Percentiles rank a stretch among this genome's conserved stretches.
Evolutionary conservation across 495 filamentous ascomycete genomes (phyloP).

Genomic region (Podospora fimiseda): DNA sequence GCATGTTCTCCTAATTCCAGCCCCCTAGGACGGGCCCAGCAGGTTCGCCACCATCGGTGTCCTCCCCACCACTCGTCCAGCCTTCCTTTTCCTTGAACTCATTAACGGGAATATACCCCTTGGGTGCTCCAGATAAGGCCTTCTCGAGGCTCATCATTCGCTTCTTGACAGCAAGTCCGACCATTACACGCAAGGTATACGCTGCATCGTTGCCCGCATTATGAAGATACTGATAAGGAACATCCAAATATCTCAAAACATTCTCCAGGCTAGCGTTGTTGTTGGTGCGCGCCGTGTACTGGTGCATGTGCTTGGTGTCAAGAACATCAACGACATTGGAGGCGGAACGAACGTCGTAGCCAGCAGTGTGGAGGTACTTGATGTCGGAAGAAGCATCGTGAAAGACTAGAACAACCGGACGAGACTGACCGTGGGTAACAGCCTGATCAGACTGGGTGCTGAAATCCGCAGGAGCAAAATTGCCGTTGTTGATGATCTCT

Average conservation of each 20-base stretch:
- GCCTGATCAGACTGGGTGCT: slow-evolving; percentile 1
- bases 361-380: slow-evolving; percentile 52
- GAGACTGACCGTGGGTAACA: slow-evolving; percentile 25
- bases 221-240: slow-evolving; percentile 62
- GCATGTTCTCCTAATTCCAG: neutral
- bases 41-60: slow-evolving; percentile 25
- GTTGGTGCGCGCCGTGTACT: slow-evolving; percentile 43
- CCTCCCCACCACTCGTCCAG: slow-evolving; percentile 25
- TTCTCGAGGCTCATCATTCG: slow-evolving; percentile 12
- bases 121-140: neutral
- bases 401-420: slow-evolving; percentile 71
- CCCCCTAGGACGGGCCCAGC: neutral
- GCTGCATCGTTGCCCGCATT: slow-evolving; percentile 94
- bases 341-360: slow-evolving; percentile 50
- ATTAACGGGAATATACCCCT: slow-evolving; percentile 12
- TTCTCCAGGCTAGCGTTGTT: slow-evolving; percentile 49
- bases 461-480: no score
- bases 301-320: slow-evolving; percentile 67
- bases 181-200: slow-evolving; percentile 71
- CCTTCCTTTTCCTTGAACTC: slow-evolving; percentile 22
- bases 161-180: slow-evolving; percentile 55
- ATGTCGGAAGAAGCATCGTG: slow-evolving; percentile 66
- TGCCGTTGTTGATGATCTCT: slow-evolving; percentile 23
- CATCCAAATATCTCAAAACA: slow-evolving; percentile 58
- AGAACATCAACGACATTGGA: slow-evolving; percentile 53